Evolutionary conservation across 306 rosid genomes (phyloP).

Genomic region (Amphicarpaea edgeworthii): DNA sequence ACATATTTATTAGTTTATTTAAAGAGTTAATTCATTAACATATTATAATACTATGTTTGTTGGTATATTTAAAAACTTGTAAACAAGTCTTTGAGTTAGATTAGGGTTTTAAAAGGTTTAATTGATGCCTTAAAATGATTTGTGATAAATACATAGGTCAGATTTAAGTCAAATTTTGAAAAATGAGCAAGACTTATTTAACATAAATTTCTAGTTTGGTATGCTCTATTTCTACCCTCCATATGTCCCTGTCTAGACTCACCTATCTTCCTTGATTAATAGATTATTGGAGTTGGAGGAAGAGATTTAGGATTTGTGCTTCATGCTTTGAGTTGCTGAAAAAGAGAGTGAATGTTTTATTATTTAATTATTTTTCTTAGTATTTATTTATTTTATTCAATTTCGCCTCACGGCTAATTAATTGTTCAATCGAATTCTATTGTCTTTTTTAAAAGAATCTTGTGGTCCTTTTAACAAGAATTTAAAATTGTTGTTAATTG

Average conservation of each 20-base stretch:
- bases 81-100: background rate
- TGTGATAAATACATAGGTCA: background rate
- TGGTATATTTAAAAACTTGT: too few species aligned
- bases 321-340: background rate
- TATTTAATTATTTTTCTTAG: too few species aligned
- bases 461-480: too few species aligned
- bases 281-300: background rate
- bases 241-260: background rate
- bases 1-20: too few species aligned
- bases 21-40: too few species aligned
- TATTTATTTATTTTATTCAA: too few species aligned
- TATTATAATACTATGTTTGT: too few species aligned
- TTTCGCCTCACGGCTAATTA: too few species aligned
- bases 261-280: background rate
- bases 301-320: background rate
- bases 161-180: background rate
- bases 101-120: background rate
- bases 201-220: background rate
- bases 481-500: too few species aligned
- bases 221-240: background rate
- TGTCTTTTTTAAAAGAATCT: too few species aligned
- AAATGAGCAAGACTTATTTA: background rate
- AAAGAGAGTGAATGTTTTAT: background rate
- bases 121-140: background rate
- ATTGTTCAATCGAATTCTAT: too few species aligned